phyloP scores from a whole-genome alignment of 2,329 filamentous ascomycete genomes.

The Diaporthe citri region DNA sequence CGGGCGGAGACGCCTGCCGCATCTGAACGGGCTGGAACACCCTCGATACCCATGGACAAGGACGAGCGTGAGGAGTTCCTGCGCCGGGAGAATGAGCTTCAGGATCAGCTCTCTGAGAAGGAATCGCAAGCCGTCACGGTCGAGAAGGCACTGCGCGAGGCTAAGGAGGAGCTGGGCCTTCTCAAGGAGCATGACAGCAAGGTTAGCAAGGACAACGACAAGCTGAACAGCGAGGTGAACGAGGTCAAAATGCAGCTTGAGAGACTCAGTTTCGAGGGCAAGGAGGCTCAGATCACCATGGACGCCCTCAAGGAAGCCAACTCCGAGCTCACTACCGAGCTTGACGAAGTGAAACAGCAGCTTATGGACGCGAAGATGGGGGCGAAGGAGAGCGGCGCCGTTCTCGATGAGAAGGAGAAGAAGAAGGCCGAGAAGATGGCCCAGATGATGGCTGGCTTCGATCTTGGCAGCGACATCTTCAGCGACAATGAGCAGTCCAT shows the following conservation, averaged over 20 bases:
- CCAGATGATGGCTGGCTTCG: slow-evolving; percentile 99
- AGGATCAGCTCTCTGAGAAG: slow-evolving; percentile 95
- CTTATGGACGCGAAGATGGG: slow-evolving; percentile 96
- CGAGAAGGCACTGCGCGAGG: slow-evolving; percentile 84
- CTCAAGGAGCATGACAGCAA: slow-evolving; percentile 89
- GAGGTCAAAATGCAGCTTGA: slow-evolving; percentile 97
- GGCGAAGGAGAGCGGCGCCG: slow-evolving; percentile 90
- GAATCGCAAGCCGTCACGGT: slow-evolving; percentile 83
- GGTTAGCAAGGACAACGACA: slow-evolving; percentile 90
- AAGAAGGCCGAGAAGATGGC: slow-evolving; percentile 99
- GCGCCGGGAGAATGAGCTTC: slow-evolving; percentile 93
- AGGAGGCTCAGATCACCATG: slow-evolving; percentile 98
- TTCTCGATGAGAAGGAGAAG: slow-evolving; percentile 96
- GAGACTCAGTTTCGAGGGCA: slow-evolving; percentile 94
- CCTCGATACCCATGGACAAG: slow-evolving; percentile 89
- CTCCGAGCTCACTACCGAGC: slow-evolving; percentile 87
- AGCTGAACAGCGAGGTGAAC: slow-evolving; percentile 86
- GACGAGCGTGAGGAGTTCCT: slow-evolving; percentile 98
- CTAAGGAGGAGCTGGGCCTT: slow-evolving; percentile 86
- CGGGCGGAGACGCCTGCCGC: slow-evolving; percentile 73
- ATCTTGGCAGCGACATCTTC: slow-evolving; percentile 91
- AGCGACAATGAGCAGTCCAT: slow-evolving; percentile 92
- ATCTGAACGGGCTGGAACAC: slow-evolving; percentile 88
- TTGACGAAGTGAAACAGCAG: slow-evolving; percentile 97
- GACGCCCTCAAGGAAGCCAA: slow-evolving; percentile 97